Conservation (phyloP, 495 filamentous ascomycete species). For the Penicillium argentinense region DNA sequence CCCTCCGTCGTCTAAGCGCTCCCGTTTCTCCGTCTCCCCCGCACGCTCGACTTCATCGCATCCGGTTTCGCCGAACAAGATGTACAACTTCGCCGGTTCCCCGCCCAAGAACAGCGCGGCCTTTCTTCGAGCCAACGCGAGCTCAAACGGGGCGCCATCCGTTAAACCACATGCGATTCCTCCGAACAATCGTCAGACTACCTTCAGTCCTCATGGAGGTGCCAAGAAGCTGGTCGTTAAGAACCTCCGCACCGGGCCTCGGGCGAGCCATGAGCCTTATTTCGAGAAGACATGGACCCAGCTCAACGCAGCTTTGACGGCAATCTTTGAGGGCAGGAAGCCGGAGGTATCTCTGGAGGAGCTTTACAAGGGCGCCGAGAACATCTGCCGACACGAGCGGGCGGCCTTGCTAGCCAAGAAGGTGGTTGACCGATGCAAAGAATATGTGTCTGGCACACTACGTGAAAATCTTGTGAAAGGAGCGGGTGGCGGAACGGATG, state of each 20-base stretch:
- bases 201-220: constrained; percentile 51
- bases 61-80: constrained; percentile 35
- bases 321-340: constrained; percentile 65
- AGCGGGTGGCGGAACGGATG: constrained; percentile 49
- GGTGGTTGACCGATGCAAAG: constrained; percentile 62
- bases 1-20: constrained; percentile 42
- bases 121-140: constrained; percentile 26
- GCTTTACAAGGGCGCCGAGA: constrained; percentile 86
- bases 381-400: constrained; percentile 75
- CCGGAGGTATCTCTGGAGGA: constrained; percentile 73
- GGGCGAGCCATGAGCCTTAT: constrained; percentile 64
- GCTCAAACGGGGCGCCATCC: constrained; percentile 11
- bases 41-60: constrained; percentile 17
- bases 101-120: constrained; percentile 31
- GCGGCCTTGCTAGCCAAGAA: constrained; percentile 62
- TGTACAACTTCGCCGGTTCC: constrained; percentile 49
- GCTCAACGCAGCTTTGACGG: constrained; percentile 67
- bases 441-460: constrained; percentile 58
- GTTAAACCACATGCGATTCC: constrained; percentile 29
- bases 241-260: constrained; percentile 67
- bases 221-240: constrained; percentile 85
- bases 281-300: constrained; percentile 70
- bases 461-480: constrained; percentile 51
- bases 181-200: constrained; percentile 30
- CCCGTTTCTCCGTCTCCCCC: constrained; percentile 36